Conservation (phyloP, 2,329 filamentous ascomycete genomes). For the Talaromyces amestolkiae region DNA sequence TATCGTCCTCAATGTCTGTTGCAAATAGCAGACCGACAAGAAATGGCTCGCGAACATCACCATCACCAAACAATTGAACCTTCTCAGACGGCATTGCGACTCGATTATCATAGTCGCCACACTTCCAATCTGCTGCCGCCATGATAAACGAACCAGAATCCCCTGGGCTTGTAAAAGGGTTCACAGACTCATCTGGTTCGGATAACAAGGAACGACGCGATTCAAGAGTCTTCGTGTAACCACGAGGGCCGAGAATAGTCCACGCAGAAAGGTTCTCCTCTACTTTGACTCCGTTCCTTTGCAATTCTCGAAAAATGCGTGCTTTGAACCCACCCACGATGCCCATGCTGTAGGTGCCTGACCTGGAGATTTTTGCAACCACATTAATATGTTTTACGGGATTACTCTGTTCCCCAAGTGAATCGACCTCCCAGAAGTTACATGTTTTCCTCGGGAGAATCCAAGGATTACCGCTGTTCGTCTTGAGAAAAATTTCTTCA, state of each 20-base stretch:
- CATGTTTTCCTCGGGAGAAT: not conserved
- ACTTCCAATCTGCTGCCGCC: slow-evolving; percentile 4
- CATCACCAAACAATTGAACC: not conserved
- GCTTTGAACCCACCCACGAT: slow-evolving; percentile 11
- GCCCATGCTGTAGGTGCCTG: not conserved
- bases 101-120: slow-evolving; percentile 6
- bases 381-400: slow-evolving; percentile 6
- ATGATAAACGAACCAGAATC: slow-evolving; percentile 13
- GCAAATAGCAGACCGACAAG: slow-evolving; percentile 8
- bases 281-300: not conserved
- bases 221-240: not conserved
- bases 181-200: not conserved
- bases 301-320: not conserved
- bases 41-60: not conserved
- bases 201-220: not conserved
- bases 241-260: slow-evolving; percentile 1
- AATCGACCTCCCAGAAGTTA: slow-evolving; percentile 9
- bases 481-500: not conserved
- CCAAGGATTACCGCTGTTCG: not conserved
- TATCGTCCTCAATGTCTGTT: not conserved
- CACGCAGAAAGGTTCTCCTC: not conserved
- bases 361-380: slow-evolving; percentile 8
- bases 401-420: not conserved
- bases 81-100: not conserved
- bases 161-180: not conserved